A percentile compares a stretch with the other conserved stretches of the same genome.
Conservation (phyloP, 371 early-diverging fungal genomes). For the Lichtheimia ramosa region DNA sequence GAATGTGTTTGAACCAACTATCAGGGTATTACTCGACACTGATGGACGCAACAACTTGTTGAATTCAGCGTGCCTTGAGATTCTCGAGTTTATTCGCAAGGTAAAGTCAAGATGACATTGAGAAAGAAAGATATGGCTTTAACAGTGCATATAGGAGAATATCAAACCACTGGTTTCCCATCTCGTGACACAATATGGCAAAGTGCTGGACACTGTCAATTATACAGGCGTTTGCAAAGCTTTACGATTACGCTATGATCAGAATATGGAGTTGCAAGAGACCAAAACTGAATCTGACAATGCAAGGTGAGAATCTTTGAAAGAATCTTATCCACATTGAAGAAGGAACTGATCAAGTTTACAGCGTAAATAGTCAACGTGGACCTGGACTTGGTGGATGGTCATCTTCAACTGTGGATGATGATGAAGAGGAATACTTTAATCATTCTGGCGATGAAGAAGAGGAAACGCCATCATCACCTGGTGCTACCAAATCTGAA, state of each 20-base stretch:
- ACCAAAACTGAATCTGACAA: slow-evolving; percentile 19
- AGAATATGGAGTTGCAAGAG: slow-evolving; percentile 30
- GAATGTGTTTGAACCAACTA: slow-evolving; percentile 68
- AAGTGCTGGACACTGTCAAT: slow-evolving; percentile 58
- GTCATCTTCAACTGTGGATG: slow-evolving; percentile 61
- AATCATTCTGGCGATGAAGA: slow-evolving; percentile 71
- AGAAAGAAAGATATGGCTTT: background rate
- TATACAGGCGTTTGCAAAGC: slow-evolving; percentile 64
- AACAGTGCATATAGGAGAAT: slow-evolving; percentile 50
- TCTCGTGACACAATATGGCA: slow-evolving; percentile 64
- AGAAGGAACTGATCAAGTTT: background rate
- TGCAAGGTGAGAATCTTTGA: slow-evolving; percentile 11
- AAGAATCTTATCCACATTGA: no score
- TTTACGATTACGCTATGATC: slow-evolving; percentile 62
- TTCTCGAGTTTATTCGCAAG: slow-evolving; percentile 78
- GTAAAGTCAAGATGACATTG: slow-evolving; percentile 30
- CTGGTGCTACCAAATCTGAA: background rate
- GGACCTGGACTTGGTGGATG: slow-evolving; percentile 49
- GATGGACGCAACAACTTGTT: slow-evolving; percentile 75
- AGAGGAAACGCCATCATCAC: slow-evolving; percentile 13
- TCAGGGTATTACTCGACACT: slow-evolving; percentile 64
- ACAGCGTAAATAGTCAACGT: background rate
- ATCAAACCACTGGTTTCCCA: slow-evolving; percentile 70
- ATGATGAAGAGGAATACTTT: slow-evolving; percentile 87
- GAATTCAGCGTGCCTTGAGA: slow-evolving; percentile 86